Evolutionary conservation across 257 asterid genomes (phyloP).

Genomic region (Linderniella brevidens): DNA sequence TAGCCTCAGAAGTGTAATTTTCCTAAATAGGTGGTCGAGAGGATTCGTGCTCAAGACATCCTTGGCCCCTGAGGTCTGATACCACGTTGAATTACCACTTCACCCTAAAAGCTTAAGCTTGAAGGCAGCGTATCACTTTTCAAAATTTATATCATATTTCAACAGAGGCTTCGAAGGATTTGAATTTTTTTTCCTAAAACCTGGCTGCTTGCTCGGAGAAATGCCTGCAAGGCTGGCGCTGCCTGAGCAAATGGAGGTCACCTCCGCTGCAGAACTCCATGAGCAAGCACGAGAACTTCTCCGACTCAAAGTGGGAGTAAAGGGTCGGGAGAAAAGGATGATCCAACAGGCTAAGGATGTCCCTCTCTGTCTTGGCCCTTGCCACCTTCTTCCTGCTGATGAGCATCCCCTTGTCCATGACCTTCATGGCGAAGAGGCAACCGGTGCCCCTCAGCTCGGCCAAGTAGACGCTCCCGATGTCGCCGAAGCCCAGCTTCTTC

Average conservation of each 20-base stretch:
- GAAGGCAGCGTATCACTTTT: too few relatives aligned
- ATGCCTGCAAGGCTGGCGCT: constrained; percentile 1
- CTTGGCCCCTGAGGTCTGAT: too few relatives aligned
- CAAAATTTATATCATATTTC: too few relatives aligned
- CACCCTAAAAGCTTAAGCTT: too few relatives aligned
- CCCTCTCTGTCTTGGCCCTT: constrained; percentile 2
- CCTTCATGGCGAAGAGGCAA: background rate
- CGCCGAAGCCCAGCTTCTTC: constrained; percentile 3
- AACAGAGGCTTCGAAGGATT: background rate
- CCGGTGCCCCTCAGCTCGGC: background rate
- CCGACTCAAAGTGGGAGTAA: constrained; percentile 1
- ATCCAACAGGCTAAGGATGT: constrained; percentile 1
- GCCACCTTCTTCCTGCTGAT: background rate
- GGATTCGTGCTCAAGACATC: too few relatives aligned
- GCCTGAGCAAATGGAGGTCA: background rate
- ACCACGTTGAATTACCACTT: too few relatives aligned
- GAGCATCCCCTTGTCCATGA: constrained; percentile 4
- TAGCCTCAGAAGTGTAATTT: too few relatives aligned
- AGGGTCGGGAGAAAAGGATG: constrained; percentile 6
- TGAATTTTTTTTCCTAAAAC: background rate
- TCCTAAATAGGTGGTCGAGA: too few relatives aligned
- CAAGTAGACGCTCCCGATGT: constrained; percentile 1
- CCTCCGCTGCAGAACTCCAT: constrained; percentile 5
- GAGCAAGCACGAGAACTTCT: background rate
- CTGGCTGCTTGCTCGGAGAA: constrained; percentile 6